phyloP scores from a whole-genome alignment of 164 flowering plant genomes.

The Vitis cinerea region DNA sequence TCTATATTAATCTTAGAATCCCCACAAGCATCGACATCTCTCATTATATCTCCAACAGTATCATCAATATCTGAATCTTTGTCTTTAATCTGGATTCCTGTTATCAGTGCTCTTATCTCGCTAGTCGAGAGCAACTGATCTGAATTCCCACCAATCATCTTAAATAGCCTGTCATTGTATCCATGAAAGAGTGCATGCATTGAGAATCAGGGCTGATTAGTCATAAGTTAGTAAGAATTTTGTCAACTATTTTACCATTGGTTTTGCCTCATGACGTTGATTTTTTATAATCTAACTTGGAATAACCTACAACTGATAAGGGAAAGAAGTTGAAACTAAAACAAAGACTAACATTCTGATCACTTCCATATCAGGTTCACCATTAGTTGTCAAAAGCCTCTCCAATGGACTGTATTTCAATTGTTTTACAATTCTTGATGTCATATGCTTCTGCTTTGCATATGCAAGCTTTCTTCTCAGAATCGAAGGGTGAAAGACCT shows the following conservation, averaged over 20 bases:
- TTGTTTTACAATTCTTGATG: constrained; percentile 10
- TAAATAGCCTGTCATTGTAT: constrained; percentile 12
- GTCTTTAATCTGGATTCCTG: constrained; percentile 20
- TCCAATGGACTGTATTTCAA: constrained; percentile 4
- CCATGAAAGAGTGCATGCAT: too few species aligned
- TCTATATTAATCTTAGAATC: constrained; percentile 2
- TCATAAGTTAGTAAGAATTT: too few species aligned
- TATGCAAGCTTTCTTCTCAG: background rate
- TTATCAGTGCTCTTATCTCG: constrained; percentile 22
- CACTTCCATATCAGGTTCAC: constrained; percentile 8
- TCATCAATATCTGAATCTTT: constrained; percentile 19
- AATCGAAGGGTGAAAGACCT: constrained; percentile 6
- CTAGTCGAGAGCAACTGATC: constrained; percentile 9
- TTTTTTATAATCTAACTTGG: too few species aligned
- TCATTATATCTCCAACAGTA: constrained; percentile 15
- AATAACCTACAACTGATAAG: too few species aligned
- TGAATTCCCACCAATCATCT: constrained; percentile 9
- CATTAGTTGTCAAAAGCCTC: constrained; percentile 3
- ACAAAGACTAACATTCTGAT: background rate
- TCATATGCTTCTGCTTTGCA: constrained; percentile 3
- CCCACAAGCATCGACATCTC: constrained; percentile 18
- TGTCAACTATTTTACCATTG: too few species aligned
- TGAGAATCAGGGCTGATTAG: too few species aligned
- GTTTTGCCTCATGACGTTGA: too few species aligned
- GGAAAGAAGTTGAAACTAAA: too few species aligned